phyloP scores from a whole-genome alignment of 2,329 filamentous ascomycete species.

The Botrytis deweyae region DNA sequence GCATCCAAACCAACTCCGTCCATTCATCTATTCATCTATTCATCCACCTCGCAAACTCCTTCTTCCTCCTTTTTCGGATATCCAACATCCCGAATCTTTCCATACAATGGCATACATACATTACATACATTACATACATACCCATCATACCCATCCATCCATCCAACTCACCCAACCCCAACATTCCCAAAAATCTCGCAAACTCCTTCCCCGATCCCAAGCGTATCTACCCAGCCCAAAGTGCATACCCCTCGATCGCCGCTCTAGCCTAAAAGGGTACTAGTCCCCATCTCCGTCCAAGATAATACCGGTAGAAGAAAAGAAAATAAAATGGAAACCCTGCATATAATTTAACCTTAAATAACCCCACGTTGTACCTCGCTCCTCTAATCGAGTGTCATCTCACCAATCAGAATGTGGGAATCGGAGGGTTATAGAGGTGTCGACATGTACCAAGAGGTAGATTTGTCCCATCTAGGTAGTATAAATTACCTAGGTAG shows the following conservation, averaged over 20 bases:
- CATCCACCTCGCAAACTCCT: conserved; percentile 5
- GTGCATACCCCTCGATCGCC: conserved; percentile 5
- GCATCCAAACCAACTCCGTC: neutral
- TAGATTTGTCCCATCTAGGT: too few relatives aligned
- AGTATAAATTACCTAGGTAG: too few relatives aligned
- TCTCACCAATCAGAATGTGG: neutral
- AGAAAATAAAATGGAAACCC: neutral
- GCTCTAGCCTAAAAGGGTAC: neutral
- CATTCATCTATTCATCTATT: neutral
- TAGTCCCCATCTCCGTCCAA: too few relatives aligned
- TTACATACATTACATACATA: too few relatives aligned
- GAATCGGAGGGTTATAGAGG: too few relatives aligned
- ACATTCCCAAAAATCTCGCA: neutral
- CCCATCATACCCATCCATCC: neutral
- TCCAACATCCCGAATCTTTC: neutral
- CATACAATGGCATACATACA: too few relatives aligned
- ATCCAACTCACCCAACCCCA: neutral
- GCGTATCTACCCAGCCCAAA: neutral
- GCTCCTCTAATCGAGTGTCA: neutral
- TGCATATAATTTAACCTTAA: neutral
- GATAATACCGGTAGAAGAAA: too few relatives aligned
- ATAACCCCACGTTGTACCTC: neutral
- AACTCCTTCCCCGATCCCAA: conserved; percentile 15
- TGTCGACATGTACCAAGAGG: too few relatives aligned
- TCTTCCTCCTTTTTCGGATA: neutral